Conservation (phyloP, 495 filamentous ascomycete species). For the Lepidopterella palustris region DNA sequence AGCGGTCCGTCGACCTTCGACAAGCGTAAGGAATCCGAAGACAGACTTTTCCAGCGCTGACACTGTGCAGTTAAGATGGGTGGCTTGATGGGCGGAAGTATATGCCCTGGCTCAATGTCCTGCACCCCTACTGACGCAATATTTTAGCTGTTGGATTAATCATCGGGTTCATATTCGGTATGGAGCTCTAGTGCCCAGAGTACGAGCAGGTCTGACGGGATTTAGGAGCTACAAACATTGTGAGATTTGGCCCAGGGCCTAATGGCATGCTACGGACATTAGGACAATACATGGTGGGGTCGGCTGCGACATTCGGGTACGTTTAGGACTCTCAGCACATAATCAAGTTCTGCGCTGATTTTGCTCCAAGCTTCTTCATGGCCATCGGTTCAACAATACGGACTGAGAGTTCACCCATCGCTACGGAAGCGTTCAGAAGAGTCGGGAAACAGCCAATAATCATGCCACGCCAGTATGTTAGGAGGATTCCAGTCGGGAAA, state of each 20-base stretch:
- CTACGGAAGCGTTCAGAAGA: conserved; percentile 55
- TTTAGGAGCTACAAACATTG: conserved; percentile 82
- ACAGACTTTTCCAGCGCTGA: conserved; percentile 26
- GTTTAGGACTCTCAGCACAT: conserved; percentile 23
- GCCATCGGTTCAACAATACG: conserved; percentile 94
- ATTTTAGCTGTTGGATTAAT: conserved; percentile 84
- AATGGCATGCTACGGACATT: conserved; percentile 90
- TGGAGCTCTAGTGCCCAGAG: conserved; percentile 9
- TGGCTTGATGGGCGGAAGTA: conserved; percentile 95
- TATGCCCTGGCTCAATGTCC: conserved; percentile 33
- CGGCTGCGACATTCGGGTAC: conserved; percentile 93
- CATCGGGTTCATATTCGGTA: conserved; percentile 97
- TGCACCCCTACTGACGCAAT: conserved; percentile 7
- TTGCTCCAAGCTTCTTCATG: conserved; percentile 81
- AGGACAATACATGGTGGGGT: conserved; percentile 96
- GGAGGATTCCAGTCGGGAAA: conserved; percentile 2
- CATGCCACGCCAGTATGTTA: conserved; percentile 46
- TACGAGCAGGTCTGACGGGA: conserved; percentile 8
- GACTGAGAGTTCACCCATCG: conserved; percentile 64
- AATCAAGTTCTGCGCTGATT: conserved; percentile 14
- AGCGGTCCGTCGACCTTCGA: conserved; percentile 77
- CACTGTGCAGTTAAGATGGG: conserved; percentile 81
- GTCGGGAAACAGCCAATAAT: conserved; percentile 57
- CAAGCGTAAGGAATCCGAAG: conserved; percentile 61
- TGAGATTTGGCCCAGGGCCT: conserved; percentile 85